A percentile compares a stretch with the other conserved stretches of the same genome.
Evolutionary conservation across 1,139 yeast species (phyloP).

Genomic region (Debaryomyces fabryi): DNA sequence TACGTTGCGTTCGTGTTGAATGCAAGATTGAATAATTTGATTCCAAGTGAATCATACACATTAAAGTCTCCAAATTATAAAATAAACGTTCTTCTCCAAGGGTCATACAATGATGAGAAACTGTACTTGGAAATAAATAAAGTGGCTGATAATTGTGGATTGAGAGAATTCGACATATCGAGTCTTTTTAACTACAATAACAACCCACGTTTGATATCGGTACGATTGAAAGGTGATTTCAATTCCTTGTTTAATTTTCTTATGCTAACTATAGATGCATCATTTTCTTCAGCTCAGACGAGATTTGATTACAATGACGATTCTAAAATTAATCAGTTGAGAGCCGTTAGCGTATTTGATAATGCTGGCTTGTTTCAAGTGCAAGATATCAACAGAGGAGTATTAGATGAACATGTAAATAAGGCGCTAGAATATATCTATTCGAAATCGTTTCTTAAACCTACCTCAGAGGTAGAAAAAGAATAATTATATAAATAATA

Average conservation of each 20-base stretch:
- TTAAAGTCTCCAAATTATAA: constrained; percentile 36
- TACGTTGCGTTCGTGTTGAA: constrained; percentile 25
- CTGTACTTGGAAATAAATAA: neutral
- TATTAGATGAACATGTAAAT: constrained; percentile 17
- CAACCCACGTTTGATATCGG: constrained; percentile 12
- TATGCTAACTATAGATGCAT: constrained; percentile 14
- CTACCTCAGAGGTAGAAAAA: neutral
- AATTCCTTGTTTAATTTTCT: constrained; percentile 20
- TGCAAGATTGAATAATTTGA: constrained; percentile 29
- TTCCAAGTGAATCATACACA: constrained; percentile 24
- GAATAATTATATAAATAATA: constrained; percentile 2
- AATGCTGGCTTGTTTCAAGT: constrained; percentile 30
- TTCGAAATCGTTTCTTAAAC: constrained; percentile 12
- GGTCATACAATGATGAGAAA: neutral
- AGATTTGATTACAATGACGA: constrained; percentile 18
- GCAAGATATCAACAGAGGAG: constrained; percentile 22
- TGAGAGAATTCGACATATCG: constrained; percentile 15
- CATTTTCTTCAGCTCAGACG: constrained; percentile 6
- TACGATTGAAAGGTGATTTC: constrained; percentile 25
- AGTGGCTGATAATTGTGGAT: constrained; percentile 5
- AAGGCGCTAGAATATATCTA: constrained; percentile 19
- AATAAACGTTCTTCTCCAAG: constrained; percentile 13
- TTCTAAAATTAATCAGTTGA: constrained; percentile 18
- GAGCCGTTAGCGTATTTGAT: constrained; percentile 27
- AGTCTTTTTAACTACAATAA: constrained; percentile 15